phyloP scores from a whole-genome alignment of 805 yeast genomes.

The Candida railenensis region DNA sequence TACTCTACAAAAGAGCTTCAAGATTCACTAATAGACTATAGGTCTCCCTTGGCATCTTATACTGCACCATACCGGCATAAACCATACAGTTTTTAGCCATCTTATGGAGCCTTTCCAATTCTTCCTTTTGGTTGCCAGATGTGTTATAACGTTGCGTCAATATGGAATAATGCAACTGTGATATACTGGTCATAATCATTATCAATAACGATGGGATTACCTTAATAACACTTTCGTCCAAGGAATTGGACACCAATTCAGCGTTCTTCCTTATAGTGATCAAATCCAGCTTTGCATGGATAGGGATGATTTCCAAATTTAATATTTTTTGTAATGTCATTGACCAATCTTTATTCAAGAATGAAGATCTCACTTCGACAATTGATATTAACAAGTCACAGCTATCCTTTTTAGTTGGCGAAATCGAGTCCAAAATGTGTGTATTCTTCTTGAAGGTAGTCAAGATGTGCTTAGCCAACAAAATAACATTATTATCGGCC shows the following conservation, averaged over 20 bases:
- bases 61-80: conserved; percentile 92
- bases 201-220: conserved; percentile 78
- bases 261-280: conserved; percentile 63
- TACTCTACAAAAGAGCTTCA: conserved; percentile 44
- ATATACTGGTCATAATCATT: conserved; percentile 76
- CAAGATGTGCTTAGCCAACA: conserved; percentile 45
- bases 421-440: conserved; percentile 55
- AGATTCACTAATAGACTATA: conserved; percentile 67
- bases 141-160: conserved; percentile 44
- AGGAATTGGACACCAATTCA: conserved; percentile 55
- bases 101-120: conserved; percentile 49
- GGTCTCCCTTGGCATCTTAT: conserved; percentile 85
- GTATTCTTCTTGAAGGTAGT: conserved; percentile 53
- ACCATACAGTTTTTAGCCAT: conserved; percentile 87
- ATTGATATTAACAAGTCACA: conserved; percentile 63
- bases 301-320: conserved; percentile 66
- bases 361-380: conserved; percentile 63
- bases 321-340: conserved; percentile 55
- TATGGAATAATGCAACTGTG: conserved; percentile 50
- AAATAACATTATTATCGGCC: conserved; percentile 47
- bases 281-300: conserved; percentile 45
- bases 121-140: conserved; percentile 48
- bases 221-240: conserved; percentile 71
- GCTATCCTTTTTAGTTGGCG: conserved; percentile 58
- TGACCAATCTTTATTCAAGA: conserved; percentile 57